Base-by-base conservation (phyloP, 139 green algal genomes). In the Coelastrella sp. region DNA sequence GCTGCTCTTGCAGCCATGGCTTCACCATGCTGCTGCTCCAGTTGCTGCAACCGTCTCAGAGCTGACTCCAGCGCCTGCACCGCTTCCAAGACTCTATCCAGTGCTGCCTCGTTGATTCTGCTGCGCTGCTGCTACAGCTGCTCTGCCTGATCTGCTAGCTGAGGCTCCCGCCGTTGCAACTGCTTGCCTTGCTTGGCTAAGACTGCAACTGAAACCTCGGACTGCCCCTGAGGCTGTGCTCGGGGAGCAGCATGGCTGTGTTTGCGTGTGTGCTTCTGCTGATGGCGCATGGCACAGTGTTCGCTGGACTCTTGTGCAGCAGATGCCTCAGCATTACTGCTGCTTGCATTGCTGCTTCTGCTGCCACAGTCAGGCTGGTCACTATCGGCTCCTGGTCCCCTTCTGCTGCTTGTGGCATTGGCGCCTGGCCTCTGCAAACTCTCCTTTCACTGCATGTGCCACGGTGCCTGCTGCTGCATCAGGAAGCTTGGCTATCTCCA, bases 1-100 rank as follows among this genome's bases (percentile, higher is more conserved):
- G 90, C 14, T 47, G 73, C n/a, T 94, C 89, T 80, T 10, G 68
- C 74, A n/a, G 78, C 85, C 22, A 76, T 78, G n/a, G 92, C 82
- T 60, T 71, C 57, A 17, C 82, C 59, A 20, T 78, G 68, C 56
- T 61, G 73, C 57, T 88, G 76, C 73, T 93, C 88, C 73, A 94
- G 82, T 3, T 60, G 68, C 5, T 57, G 58, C 14, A 89, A 59
- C 54, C 61, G 7, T 4, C 54, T 19, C 5, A 71, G 65, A n/a
- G 74, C 66, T 20, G 59, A 78, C 17, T 74, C 81, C 23, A 87
- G 78, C 57, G 8, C n/a, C 80, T 56, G 59, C 71, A 92, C 54
- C 5, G 56, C 80, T 10, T 80, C 65, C 57, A 93, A 23, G 75
- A 83, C 57, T 54, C 77, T 66, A 20, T 94, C 84, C 16, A 94